A percentile compares a stretch with the other conserved stretches of the same genome.
phyloP scores from a whole-genome alignment of 345 rosid species.

The Eucalyptus urophylla region DNA sequence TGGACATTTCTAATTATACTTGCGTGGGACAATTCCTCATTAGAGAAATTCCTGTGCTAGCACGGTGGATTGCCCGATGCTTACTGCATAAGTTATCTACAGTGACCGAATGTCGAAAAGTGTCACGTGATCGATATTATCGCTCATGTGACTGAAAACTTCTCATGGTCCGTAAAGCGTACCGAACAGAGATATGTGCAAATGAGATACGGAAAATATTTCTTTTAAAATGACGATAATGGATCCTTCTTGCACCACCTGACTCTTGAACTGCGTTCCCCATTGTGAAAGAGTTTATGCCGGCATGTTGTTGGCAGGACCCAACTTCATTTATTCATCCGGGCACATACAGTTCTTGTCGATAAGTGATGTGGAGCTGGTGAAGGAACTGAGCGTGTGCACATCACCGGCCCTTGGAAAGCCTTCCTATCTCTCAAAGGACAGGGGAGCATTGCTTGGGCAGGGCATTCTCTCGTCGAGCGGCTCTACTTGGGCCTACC shows the following conservation, averaged over 20 bases:
- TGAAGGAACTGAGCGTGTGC: conserved; percentile 22
- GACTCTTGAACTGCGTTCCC: background rate
- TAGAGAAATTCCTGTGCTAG: background rate
- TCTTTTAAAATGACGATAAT: background rate
- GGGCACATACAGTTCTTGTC: conserved; percentile 22
- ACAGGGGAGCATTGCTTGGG: conserved; percentile 31
- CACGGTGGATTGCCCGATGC: background rate
- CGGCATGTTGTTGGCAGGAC: conserved; percentile 5
- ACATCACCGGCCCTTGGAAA: conserved; percentile 27
- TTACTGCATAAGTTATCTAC: background rate
- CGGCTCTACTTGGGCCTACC: conserved; percentile 29
- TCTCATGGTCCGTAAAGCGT: background rate
- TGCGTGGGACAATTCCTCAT: too few species aligned
- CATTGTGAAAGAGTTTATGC: background rate
- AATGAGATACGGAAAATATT: background rate
- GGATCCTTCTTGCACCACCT: background rate
- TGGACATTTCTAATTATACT: background rate
- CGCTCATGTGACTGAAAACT: background rate
- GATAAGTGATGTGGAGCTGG: conserved; percentile 15
- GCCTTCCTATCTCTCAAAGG: conserved; percentile 28
- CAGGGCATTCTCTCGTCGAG: conserved; percentile 27
- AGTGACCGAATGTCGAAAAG: background rate
- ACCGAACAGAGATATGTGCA: background rate
- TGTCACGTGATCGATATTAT: background rate
- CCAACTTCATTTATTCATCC: conserved; percentile 26